Evolutionary conservation across 2,329 filamentous ascomycete species (phyloP).

Genomic region (Hypoxylon sp.): DNA sequence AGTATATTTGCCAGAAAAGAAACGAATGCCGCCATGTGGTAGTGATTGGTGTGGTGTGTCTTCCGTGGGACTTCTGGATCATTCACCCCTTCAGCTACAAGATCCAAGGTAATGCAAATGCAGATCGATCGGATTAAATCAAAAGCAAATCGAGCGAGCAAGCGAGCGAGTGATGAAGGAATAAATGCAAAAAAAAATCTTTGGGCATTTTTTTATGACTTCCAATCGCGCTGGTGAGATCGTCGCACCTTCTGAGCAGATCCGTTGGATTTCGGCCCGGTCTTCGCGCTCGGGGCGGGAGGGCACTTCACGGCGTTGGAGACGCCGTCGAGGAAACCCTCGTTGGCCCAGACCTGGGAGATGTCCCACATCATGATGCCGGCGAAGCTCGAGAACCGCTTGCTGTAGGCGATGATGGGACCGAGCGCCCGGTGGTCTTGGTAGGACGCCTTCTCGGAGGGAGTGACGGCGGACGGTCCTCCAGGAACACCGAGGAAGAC

Average conservation of each 20-base stretch:
- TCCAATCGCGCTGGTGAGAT: slow-evolving; percentile 25
- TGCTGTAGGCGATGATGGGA: slow-evolving; percentile 60
- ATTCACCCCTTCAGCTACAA: too few relatives aligned
- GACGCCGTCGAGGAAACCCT: slow-evolving; percentile 59
- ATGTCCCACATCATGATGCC: slow-evolving; percentile 74
- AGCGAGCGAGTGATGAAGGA: too few relatives aligned
- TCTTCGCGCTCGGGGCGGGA: slow-evolving; percentile 1
- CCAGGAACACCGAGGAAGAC: slow-evolving; percentile 69
- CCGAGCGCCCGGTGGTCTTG: slow-evolving; percentile 53
- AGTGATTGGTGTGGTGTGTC: too few relatives aligned
- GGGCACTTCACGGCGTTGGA: slow-evolving; percentile 34
- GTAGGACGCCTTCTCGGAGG: slow-evolving; percentile 52
- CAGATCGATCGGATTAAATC: too few relatives aligned
- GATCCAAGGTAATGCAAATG: too few relatives aligned
- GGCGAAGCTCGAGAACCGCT: slow-evolving; percentile 65
- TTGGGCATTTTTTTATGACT: too few relatives aligned
- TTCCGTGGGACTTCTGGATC: too few relatives aligned
- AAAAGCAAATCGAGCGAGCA: too few relatives aligned
- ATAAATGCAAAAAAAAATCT: too few relatives aligned
- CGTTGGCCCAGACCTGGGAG: slow-evolving; percentile 65
- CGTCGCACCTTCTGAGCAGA: slow-evolving; percentile 1
- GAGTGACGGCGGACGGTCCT: slow-evolving; percentile 58
- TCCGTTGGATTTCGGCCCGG: slow-evolving; percentile 6
- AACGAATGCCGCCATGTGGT: too few relatives aligned
- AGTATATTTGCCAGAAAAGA: too few relatives aligned